These are phyloP conservation scores for Talaromyces atroroseus DNA, from an alignment of 2,329 filamentous ascomycete species.

Conservation along the genomic window DNA sequence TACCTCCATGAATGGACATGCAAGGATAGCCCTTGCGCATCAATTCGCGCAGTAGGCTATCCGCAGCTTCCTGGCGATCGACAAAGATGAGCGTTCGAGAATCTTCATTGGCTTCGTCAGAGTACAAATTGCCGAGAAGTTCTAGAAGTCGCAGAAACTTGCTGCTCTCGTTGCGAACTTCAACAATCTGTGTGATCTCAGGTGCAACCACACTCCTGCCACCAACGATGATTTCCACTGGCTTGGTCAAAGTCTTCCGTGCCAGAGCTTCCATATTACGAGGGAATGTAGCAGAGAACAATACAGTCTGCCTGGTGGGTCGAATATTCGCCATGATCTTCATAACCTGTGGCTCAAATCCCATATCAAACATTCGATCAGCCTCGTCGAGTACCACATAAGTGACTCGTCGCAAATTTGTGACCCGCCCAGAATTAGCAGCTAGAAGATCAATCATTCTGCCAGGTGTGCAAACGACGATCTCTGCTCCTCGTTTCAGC, in stretches of 20 bases:
- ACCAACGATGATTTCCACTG: conserved; percentile 88
- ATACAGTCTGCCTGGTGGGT: conserved; percentile 85
- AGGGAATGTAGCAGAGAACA: conserved; percentile 96
- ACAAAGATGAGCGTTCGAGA: conserved; percentile 86
- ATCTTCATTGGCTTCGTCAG: conserved; percentile 71
- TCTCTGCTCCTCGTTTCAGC: conserved; percentile 88
- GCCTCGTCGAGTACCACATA: conserved; percentile 97
- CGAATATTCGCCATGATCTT: conserved; percentile 91
- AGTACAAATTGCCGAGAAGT: conserved; percentile 78
- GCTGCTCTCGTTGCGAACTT: conserved; percentile 72
- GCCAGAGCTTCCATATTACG: conserved; percentile 86
- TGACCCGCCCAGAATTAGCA: conserved; percentile 89
- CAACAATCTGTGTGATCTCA: conserved; percentile 84
- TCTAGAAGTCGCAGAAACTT: conserved; percentile 84
- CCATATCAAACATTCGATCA: conserved; percentile 99
- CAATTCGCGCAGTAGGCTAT: conserved; percentile 70
- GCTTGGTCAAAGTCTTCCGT: conserved; percentile 77
- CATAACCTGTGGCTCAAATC: conserved; percentile 96
- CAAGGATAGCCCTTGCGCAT: conserved; percentile 82
- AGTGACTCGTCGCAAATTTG: conserved; percentile 80
- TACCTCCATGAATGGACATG: conserved; percentile 90
- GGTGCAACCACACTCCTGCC: conserved; percentile 66
- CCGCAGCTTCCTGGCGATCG: conserved; percentile 84
- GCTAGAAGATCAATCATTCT: conserved; percentile 93
- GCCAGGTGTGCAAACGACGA: conserved; percentile 91